A percentile compares a stretch with the other conserved stretches of the same genome.
Conservation (phyloP, 108 stramenopile genomes). For the Pseudonitzschia multistriata region DNA sequence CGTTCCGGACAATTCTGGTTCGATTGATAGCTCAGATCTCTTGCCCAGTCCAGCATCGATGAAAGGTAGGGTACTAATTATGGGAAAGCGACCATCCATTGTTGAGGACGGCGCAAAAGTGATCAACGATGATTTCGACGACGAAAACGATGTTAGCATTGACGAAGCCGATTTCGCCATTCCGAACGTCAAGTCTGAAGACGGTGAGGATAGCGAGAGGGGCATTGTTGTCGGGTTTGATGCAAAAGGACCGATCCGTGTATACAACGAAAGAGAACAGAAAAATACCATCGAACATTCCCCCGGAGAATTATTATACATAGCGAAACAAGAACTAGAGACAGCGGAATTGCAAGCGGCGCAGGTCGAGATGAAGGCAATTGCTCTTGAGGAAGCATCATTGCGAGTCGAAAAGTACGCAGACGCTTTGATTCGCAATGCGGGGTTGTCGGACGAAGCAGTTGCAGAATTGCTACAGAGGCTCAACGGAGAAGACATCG, state of each 20-base stretch:
- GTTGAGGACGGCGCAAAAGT: conserved; percentile 42
- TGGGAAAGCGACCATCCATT: conserved; percentile 63
- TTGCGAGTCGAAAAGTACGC: conserved; percentile 41
- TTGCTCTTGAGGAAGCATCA: conserved; percentile 33
- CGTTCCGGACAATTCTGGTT: conserved; percentile 39
- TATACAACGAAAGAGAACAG: conserved; percentile 4
- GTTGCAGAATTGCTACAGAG: conserved; percentile 19
- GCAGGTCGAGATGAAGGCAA: conserved; percentile 37
- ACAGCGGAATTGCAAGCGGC: conserved; percentile 31
- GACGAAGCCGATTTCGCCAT: conserved; percentile 17
- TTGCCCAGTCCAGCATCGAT: conserved; percentile 74
- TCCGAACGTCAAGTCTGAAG: conserved; percentile 24
- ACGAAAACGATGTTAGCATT: conserved; percentile 47
- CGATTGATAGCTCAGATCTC: conserved; percentile 28
- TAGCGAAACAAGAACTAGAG: conserved; percentile 32
- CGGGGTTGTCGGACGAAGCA: conserved; percentile 29
- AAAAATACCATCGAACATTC: conserved; percentile 27
- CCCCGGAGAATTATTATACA: conserved; percentile 30
- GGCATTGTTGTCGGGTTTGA: conserved; percentile 60
- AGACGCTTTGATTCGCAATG: conserved; percentile 27
- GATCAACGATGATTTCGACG: conserved; percentile 80
- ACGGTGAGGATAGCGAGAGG: conserved; percentile 52
- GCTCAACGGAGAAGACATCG: conserved; percentile 20
- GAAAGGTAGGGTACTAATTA: conserved; percentile 76
- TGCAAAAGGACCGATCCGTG: conserved; percentile 55